Evolutionary conservation across 2,329 filamentous ascomycete species (phyloP), one percentile per base, ranked within the genome.

Genomic region (Blastomyces percursus): DNA sequence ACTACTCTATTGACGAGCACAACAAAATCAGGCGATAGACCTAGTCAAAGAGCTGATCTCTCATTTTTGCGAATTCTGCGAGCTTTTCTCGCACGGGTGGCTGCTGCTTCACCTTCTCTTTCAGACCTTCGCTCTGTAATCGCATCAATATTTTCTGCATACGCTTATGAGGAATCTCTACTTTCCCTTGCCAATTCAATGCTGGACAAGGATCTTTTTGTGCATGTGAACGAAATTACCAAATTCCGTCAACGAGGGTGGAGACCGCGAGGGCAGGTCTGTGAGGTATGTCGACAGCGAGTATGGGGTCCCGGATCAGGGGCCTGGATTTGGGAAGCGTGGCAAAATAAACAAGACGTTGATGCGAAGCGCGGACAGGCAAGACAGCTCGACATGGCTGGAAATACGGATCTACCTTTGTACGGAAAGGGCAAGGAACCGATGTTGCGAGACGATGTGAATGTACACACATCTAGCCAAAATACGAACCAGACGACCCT

Each of bases 131-230:
- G 94, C 54, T 84, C 84, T 7, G 92, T 97, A 0, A 82, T 99
- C 1, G 81, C 85, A 0, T 94, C 92, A 14, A 93, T 99, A 62
- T 97, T 99, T 76, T 86, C 93, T 0, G 93, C 94, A 0, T 99
- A 99, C 72, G 88, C 91, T 0, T 96, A 97, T 72, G 94, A 99
- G 74, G 90, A 93, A 73, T 92, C 89, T 0, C 89, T 99, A 19
- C 82, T 99, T 24, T 82, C 84, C 1, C 83, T 99, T 2, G 91
- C 94, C 0, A 96, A 93, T 72, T 83, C 88, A 3, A 85, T 99
- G 62, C 81, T 99, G 0, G 92, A 96, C 66, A 87, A 91, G 67
- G 94, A 94, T 69, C 81, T 96, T 6, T 99, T 97, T 70, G 84
- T 88, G 50, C 88, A 90, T 66, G 90, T 99, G 44, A 81, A 86